phyloP scores from a whole-genome alignment of 768 basidiomycete genomes.

The Russula emetica region DNA sequence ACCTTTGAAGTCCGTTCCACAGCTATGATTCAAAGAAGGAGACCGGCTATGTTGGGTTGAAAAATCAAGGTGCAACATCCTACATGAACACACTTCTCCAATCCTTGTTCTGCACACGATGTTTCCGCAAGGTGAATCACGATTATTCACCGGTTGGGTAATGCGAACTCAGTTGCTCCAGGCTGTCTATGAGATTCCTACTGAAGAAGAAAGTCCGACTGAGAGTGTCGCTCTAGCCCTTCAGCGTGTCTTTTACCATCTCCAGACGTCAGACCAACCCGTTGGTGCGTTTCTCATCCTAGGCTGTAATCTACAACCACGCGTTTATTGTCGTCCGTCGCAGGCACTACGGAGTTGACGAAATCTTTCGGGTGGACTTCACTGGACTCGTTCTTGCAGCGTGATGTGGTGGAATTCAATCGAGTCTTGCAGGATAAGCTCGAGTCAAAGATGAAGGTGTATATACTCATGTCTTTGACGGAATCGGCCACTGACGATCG shows the following conservation, averaged over 20 bases:
- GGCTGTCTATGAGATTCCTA: constrained; percentile 99
- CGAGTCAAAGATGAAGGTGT: constrained; percentile 98
- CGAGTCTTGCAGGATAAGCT: constrained; percentile 95
- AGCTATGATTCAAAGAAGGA: constrained; percentile 99
- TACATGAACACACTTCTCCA: constrained; percentile 99
- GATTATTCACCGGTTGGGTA: constrained; percentile 21
- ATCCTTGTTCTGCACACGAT: constrained; percentile 90
- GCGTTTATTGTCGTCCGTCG: background rate
- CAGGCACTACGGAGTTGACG: constrained; percentile 95
- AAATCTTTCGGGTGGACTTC: constrained; percentile 99
- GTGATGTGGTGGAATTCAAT: constrained; percentile 99
- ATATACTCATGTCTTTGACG: constrained; percentile 8
- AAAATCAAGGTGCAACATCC: constrained; percentile 99
- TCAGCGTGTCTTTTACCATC: constrained; percentile 95
- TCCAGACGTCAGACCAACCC: constrained; percentile 95
- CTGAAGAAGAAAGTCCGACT: constrained; percentile 89
- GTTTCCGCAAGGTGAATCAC: constrained; percentile 78
- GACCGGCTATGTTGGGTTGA: constrained; percentile 94
- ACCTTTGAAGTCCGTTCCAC: constrained; percentile 27
- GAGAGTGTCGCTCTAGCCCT: constrained; percentile 93
- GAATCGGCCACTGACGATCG: constrained; percentile 9
- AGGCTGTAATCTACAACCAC: background rate
- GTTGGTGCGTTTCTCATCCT: constrained; percentile 61
- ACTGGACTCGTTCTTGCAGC: constrained; percentile 96
- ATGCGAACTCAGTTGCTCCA: constrained; percentile 32